These are phyloP conservation scores for Trichoderma virens DNA, from an alignment of 495 filamentous ascomycete genomes.

Conservation along the genomic window DNA sequence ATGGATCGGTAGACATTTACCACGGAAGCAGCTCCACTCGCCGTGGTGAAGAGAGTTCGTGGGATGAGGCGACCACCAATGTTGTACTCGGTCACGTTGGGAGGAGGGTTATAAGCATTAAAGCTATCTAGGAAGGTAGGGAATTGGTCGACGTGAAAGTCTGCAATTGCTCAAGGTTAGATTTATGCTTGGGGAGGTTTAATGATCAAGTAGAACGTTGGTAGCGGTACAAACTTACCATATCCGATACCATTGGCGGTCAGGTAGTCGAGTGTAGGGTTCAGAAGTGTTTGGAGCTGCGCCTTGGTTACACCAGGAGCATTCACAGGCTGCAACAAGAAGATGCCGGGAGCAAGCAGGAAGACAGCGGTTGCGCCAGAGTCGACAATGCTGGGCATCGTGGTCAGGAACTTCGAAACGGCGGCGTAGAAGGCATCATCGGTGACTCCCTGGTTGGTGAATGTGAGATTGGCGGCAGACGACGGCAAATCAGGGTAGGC, in stretches of 20 bases:
- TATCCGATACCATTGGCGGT: not conserved
- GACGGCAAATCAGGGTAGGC: conserved; percentile 21
- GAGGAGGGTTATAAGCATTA: not conserved
- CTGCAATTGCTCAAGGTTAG: not conserved
- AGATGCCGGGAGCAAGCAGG: not conserved
- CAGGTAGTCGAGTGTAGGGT: not conserved
- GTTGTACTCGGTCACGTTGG: conserved; percentile 10
- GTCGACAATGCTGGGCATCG: conserved; percentile 19
- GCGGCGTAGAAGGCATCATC: conserved; percentile 31
- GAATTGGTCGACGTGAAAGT: not conserved
- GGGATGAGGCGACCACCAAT: conserved; percentile 50
- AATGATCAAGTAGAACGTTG: no score
- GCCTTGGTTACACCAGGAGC: not conserved
- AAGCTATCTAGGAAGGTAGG: not conserved
- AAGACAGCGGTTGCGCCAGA: not conserved
- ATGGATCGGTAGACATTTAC: not conserved
- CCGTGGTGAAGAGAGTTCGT: conserved; percentile 31
- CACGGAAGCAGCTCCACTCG: conserved; percentile 11
- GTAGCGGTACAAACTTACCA: not conserved
- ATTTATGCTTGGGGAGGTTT: no score
- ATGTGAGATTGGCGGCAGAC: conserved; percentile 9
- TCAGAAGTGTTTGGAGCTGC: not conserved
- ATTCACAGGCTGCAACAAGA: not conserved
- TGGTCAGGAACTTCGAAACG: conserved; percentile 26
- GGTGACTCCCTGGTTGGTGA: not conserved